These are phyloP conservation scores for Malassezia brasiliensis DNA, from an alignment of 1,284 basidiomycete species.

Conservation along the genomic window DNA sequence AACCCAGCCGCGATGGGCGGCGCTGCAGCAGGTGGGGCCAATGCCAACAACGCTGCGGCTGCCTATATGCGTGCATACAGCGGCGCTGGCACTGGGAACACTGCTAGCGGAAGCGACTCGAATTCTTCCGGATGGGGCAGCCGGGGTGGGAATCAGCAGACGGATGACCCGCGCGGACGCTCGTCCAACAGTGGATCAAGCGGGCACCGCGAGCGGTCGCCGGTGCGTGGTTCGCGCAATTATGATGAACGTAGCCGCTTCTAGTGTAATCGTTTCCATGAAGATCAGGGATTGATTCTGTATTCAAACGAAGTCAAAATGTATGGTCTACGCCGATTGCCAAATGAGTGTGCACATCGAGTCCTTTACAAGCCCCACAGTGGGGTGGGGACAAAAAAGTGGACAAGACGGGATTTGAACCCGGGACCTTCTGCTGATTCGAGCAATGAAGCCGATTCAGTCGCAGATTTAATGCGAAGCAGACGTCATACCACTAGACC, in stretches of 20 bases:
- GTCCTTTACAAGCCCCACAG: no score
- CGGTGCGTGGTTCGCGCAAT: constrained; percentile 14
- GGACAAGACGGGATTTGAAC: constrained; percentile 23
- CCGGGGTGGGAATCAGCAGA: background rate
- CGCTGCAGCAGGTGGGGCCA: background rate
- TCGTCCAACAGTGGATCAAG: background rate
- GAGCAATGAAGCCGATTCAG: constrained; percentile 7
- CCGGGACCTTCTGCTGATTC: constrained; percentile 21
- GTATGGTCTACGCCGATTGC: no score
- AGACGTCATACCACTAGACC: constrained; percentile 24
- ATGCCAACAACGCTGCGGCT: background rate
- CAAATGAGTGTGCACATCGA: no score
- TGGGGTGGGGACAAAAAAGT: constrained; percentile 4
- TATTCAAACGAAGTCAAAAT: no score
- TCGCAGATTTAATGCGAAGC: constrained; percentile 17
- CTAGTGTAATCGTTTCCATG: background rate
- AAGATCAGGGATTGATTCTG: background rate
- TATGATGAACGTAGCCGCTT: constrained; percentile 19
- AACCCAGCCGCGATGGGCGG: constrained; percentile 11
- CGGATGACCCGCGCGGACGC: constrained; percentile 1
- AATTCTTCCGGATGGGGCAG: background rate
- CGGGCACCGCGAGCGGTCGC: constrained; percentile 15
- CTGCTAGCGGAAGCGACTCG: background rate
- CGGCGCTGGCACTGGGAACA: background rate
- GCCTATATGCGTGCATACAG: constrained; percentile 11